phyloP scores from a whole-genome alignment of 75 land plant species.

The Gnetum montanum region DNA sequence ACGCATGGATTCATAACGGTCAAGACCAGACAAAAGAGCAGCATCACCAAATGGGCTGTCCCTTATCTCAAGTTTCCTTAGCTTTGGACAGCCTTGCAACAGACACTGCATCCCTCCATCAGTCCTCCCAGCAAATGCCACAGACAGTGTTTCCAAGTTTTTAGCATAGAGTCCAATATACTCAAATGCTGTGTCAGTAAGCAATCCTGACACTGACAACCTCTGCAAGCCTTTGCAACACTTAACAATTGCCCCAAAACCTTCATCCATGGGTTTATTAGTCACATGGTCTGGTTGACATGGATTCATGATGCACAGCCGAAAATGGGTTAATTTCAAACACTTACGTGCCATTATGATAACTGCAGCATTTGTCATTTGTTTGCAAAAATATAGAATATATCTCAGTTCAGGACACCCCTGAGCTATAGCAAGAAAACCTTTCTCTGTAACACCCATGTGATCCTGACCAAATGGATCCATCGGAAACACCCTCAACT shows the following conservation, averaged over 20 bases:
- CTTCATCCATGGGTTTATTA: constrained; percentile 58
- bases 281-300: constrained; percentile 42
- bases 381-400: constrained; percentile 67
- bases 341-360: constrained; percentile 38
- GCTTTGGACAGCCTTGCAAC: constrained; percentile 65
- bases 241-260: constrained; percentile 59
- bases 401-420: constrained; percentile 56
- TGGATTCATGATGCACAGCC: constrained; percentile 61
- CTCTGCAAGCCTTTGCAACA: constrained; percentile 39
- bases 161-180: constrained; percentile 61
- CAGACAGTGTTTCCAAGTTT: constrained; percentile 57
- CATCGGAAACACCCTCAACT: constrained; percentile 72
- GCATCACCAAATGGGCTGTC: constrained; percentile 81
- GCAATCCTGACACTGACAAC: constrained; percentile 51
- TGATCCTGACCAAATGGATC: constrained; percentile 25
- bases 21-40: constrained; percentile 57
- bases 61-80: constrained; percentile 80
- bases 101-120: constrained; percentile 74
- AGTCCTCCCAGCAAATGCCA: constrained; percentile 84
- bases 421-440: constrained; percentile 52
- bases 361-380: constrained; percentile 77
- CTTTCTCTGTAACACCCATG: constrained; percentile 37
- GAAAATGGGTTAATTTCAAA: constrained; percentile 57
- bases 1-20: constrained; percentile 90
- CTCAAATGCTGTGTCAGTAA: constrained; percentile 64